phyloP scores from a whole-genome alignment of 2,329 filamentous ascomycete genomes.

The Monosporascus sp. region DNA sequence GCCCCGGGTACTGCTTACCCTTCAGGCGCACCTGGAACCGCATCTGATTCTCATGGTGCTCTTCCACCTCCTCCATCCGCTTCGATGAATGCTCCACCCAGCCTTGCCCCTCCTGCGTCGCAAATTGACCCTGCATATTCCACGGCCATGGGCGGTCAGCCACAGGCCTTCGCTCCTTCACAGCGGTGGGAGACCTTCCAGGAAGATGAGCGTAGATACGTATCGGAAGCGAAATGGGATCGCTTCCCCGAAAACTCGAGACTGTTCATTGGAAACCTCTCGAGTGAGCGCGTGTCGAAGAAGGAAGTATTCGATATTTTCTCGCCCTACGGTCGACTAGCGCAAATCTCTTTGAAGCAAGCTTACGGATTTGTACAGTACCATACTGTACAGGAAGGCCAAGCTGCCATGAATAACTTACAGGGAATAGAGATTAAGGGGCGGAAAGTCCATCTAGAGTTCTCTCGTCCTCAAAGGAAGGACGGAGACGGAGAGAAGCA shows the following conservation, averaged over 20 bases:
- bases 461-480: constrained; percentile 82
- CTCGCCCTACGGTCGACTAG: constrained; percentile 75
- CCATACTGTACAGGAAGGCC: constrained; percentile 68
- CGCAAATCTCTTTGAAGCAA: constrained; percentile 93
- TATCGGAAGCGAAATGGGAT: constrained; percentile 75
- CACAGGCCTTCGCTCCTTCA: constrained; percentile 9
- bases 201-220: constrained; percentile 67
- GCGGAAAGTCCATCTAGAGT: constrained; percentile 88
- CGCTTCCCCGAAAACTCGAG: constrained; percentile 72
- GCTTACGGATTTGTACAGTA: constrained; percentile 98
- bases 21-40: constrained; percentile 29
- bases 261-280: constrained; percentile 85
- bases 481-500: constrained; percentile 62
- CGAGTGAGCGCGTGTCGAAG: constrained; percentile 89
- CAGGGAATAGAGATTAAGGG: constrained; percentile 79
- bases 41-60: constrained; percentile 26
- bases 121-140: constrained; percentile 11
- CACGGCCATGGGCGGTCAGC: constrained; percentile 3
- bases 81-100: constrained; percentile 21
- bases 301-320: constrained; percentile 91
- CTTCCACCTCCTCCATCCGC: constrained; percentile 26
- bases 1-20: constrained; percentile 29
- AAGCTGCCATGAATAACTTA: constrained; percentile 67
- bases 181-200: constrained; percentile 68
- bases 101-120: constrained; percentile 16